Evolutionary conservation across 2,329 filamentous ascomycete species (phyloP), one percentile per base, ranked within the genome.

Genomic region (Berkeleyomyces rouxiae): DNA sequence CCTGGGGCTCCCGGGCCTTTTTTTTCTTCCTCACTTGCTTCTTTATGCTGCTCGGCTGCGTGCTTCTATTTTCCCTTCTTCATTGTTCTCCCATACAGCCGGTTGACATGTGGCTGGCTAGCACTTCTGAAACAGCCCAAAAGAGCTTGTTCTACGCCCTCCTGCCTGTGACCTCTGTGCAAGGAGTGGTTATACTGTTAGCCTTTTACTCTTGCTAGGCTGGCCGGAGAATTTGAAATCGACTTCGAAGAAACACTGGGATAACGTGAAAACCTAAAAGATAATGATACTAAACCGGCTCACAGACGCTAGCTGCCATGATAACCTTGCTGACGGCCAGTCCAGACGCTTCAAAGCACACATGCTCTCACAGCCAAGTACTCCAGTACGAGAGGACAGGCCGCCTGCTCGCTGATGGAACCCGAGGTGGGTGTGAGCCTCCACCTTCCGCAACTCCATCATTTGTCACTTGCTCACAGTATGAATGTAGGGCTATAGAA

Each of bases 151-250:
- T 55, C 39, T 53, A 37, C n/a, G 23, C 23, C 23, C 23, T 23
- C 23, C 23, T 23, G 23, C 23, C 23, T 23, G 23, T 23, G 23
- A 2, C 23, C 23, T 23, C 23, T 23, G 23, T 23, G 23, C 23
- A 23, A 23, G 23, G 23, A 23, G 23, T 23, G 23, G 23, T 23
- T 23, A 23, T 23, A 23, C 23, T 23, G 23, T 23, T 23, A 23
- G 23, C 49, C 23, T 53, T 33, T 11, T 37, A 7, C 9, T 13
- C 10, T 10, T 13, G 23, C 1, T 10, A 51, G 16, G 47, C 43
- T n/a, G 43, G 51, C 43, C 43, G 43, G 51, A 37, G 51, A 55
- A 55, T 55, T 55, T 55, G 51, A 55, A 55, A n/a, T 55, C 51
- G 51, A 31, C 13, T 55, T 37, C 51, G 36, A 37, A 13, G 49